Percentiles rank a stretch among this genome's conserved stretches.
phyloP scores from a whole-genome alignment of 805 yeast species.

The Wickerhamomyces mucosus region DNA sequence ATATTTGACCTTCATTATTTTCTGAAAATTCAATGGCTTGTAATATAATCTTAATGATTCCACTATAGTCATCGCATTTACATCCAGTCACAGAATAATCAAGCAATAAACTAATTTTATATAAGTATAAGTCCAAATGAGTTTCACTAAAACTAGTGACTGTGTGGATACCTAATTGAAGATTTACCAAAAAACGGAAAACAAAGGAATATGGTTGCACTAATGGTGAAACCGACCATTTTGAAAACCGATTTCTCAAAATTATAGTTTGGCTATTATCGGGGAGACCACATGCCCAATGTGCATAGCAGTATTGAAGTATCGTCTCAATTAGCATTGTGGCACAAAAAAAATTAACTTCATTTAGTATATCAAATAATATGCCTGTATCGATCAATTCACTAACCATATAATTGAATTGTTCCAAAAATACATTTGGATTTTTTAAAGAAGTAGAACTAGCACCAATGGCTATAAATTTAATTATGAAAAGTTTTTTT shows the following conservation, averaged over 20 bases:
- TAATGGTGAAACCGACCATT: conserved; percentile 26
- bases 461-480: conserved; percentile 26
- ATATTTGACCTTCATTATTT: conserved; percentile 8
- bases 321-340: conserved; percentile 30
- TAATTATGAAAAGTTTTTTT: conserved; percentile 20
- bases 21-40: conserved; percentile 24
- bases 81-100: conserved; percentile 11
- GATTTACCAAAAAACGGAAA: conserved; percentile 26
- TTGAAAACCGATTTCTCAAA: conserved; percentile 15
- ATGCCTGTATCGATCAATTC: conserved; percentile 30
- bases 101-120: conserved; percentile 14
- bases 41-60: conserved; percentile 25
- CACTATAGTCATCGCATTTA: conserved; percentile 24
- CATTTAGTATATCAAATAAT: conserved; percentile 23
- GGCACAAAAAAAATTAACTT: conserved; percentile 15
- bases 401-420: conserved; percentile 31
- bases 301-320: conserved; percentile 35
- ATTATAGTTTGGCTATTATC: conserved; percentile 12
- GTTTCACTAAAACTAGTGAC: conserved; percentile 14
- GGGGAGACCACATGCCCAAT: conserved; percentile 27
- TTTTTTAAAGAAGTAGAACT: conserved; percentile 23
- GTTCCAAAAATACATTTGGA: conserved; percentile 27
- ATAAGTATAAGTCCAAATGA: conserved; percentile 8
- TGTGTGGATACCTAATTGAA: conserved; percentile 23
- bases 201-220: conserved; percentile 23